phyloP scores from a whole-genome alignment of 2,329 filamentous ascomycete genomes.

The Ophiostoma sp. region DNA sequence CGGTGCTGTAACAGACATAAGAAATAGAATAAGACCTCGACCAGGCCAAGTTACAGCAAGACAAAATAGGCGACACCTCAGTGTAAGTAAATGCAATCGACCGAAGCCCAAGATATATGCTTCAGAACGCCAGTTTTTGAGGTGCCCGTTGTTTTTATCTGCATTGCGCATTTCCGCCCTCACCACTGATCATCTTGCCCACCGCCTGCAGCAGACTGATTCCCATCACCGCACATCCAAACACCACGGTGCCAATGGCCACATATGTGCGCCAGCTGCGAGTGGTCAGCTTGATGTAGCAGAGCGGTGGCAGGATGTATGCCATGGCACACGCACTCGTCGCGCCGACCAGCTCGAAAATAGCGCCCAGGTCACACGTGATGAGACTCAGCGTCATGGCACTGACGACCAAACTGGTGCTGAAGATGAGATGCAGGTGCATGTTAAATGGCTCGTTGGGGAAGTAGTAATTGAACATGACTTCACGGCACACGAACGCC shows the following conservation, averaged over 20 bases:
- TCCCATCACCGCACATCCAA: slow-evolving; percentile 77
- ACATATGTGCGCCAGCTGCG: slow-evolving; percentile 72
- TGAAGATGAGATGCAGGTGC: slow-evolving; percentile 83
- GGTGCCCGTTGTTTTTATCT: slow-evolving; percentile 7
- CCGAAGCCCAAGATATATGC: not conserved
- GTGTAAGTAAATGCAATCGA: not conserved
- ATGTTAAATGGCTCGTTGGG: slow-evolving; percentile 73
- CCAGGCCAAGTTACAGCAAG: not conserved
- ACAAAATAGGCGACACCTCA: not conserved
- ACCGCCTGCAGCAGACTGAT: slow-evolving; percentile 76
- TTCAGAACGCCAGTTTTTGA: not conserved
- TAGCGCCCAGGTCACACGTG: slow-evolving; percentile 89
- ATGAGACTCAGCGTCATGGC: slow-evolving; percentile 77
- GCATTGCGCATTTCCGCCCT: slow-evolving; percentile 25
- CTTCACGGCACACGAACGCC: slow-evolving; percentile 95
- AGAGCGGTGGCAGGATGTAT: slow-evolving; percentile 91
- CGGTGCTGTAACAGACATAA: not conserved
- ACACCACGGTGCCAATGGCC: slow-evolving; percentile 70
- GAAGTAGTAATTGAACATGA: slow-evolving; percentile 84
- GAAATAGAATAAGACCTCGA: not conserved
- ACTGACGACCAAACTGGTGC: slow-evolving; percentile 74
- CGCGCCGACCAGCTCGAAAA: slow-evolving; percentile 94
- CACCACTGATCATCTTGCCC: slow-evolving; percentile 59
- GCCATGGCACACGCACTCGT: slow-evolving; percentile 92
- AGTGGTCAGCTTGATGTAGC: slow-evolving; percentile 89